Evolutionary conservation across 2,329 filamentous ascomycete species (phyloP).

Genomic region (Aspergillus persii): DNA sequence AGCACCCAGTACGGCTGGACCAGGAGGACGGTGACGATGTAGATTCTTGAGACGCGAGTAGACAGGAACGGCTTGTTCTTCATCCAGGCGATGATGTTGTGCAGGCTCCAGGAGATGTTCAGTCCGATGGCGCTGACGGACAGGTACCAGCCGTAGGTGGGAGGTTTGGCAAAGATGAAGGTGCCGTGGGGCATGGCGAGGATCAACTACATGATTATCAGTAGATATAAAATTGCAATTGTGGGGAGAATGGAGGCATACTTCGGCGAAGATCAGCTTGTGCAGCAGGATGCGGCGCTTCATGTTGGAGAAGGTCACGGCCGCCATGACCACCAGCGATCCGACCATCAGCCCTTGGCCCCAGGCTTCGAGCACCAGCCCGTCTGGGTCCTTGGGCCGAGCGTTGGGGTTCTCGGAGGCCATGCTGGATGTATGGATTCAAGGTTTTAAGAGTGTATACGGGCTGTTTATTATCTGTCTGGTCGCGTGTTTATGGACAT

Average conservation of each 20-base stretch:
- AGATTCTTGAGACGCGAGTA: slow-evolving; percentile 51
- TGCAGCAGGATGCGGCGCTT: slow-evolving; percentile 47
- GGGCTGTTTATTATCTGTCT: not conserved
- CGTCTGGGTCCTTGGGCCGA: slow-evolving; percentile 30
- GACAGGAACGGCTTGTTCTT: slow-evolving; percentile 62
- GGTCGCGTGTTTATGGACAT: not conserved
- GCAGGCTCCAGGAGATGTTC: slow-evolving; percentile 62
- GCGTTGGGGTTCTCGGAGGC: slow-evolving; percentile 13
- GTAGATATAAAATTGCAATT: not conserved
- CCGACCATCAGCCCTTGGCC: slow-evolving; percentile 51
- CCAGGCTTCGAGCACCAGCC: slow-evolving; percentile 47
- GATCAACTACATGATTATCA: slow-evolving; percentile 43
- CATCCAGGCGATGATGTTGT: slow-evolving; percentile 67
- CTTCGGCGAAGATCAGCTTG: slow-evolving; percentile 52
- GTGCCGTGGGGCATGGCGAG: slow-evolving; percentile 58
- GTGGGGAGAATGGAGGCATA: slow-evolving; percentile 15
- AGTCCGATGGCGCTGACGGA: slow-evolving; percentile 60
- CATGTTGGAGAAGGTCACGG: slow-evolving; percentile 52
- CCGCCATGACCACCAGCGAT: slow-evolving; percentile 49
- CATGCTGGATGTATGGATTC: not conserved
- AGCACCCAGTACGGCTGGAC: slow-evolving; percentile 64
- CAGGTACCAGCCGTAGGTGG: slow-evolving; percentile 63
- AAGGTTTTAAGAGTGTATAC: not conserved
- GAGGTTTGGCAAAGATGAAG: slow-evolving; percentile 57
- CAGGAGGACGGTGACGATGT: slow-evolving; percentile 58